Percentiles rank a stretch among this genome's conserved stretches.
Conservation (phyloP, 306 rosid genomes). For the cucumber (Cucumis sativus) region DNA sequence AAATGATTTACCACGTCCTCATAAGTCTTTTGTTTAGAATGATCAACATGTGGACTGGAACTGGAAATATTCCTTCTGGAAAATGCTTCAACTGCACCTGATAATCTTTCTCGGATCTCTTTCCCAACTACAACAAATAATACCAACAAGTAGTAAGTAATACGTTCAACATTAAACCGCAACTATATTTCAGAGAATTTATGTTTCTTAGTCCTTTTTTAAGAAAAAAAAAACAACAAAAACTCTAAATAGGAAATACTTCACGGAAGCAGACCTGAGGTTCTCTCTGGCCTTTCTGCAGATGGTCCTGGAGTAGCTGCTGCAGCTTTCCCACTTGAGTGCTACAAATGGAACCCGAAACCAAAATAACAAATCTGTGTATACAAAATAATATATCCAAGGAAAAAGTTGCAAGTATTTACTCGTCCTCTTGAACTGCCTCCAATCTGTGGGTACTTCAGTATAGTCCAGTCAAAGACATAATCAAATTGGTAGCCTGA, state of each 20-base stretch:
- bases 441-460: conserved; percentile 55
- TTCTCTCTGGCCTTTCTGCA: conserved; percentile 58
- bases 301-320: conserved; percentile 48
- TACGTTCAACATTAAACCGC: background rate
- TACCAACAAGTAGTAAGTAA: conserved; percentile 17
- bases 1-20: conserved; percentile 60
- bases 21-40: conserved; percentile 37
- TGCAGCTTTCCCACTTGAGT: conserved; percentile 58
- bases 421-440: conserved; percentile 57
- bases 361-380: conserved; percentile 23
- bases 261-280: conserved; percentile 42
- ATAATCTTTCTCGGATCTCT: conserved; percentile 72
- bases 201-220: background rate
- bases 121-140: conserved; percentile 57
- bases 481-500: conserved; percentile 34
- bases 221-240: background rate
- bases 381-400: background rate
- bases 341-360: conserved; percentile 33
- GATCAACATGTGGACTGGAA: conserved; percentile 60
- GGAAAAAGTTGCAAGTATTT: conserved; percentile 12
- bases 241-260: background rate
- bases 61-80: conserved; percentile 46
- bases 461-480: conserved; percentile 70
- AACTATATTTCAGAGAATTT: background rate
- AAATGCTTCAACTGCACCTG: conserved; percentile 83